These are phyloP conservation scores for Cladosporium sp. DNA, from an alignment of 2,329 filamentous ascomycete species.

Conservation along the genomic window DNA sequence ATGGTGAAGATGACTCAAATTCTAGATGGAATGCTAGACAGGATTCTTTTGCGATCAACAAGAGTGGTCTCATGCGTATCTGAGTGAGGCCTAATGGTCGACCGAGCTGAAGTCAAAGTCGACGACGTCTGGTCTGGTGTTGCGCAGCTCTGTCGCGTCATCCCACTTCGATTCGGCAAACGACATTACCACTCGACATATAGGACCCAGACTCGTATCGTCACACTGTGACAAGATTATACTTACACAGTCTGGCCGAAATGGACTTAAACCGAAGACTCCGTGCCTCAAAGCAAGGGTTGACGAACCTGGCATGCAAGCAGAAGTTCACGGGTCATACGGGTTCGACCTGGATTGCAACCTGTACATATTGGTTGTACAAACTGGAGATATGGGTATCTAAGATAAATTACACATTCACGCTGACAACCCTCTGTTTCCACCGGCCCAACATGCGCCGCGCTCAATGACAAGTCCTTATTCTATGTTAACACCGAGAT, in stretches of 20 bases:
- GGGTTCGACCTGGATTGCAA: neutral
- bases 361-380: neutral
- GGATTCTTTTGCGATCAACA: neutral
- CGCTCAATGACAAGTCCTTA: neutral
- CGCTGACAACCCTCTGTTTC: neutral
- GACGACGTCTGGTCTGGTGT: neutral
- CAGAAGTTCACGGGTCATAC: neutral
- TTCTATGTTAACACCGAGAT: neutral
- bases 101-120: neutral
- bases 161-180: neutral
- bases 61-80: neutral
- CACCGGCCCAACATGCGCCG: neutral
- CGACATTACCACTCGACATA: neutral
- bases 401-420: neutral
- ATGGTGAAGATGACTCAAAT: neutral
- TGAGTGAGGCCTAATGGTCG: neutral
- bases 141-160: neutral
- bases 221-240: neutral
- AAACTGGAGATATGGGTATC: neutral
- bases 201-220: neutral
- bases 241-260: neutral
- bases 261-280: neutral
- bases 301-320: neutral
- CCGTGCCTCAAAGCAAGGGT: neutral
- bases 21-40: neutral